These are phyloP conservation scores for Coccomyxa sp. DNA, from an alignment of 139 green algal species.

Conservation along the genomic window DNA sequence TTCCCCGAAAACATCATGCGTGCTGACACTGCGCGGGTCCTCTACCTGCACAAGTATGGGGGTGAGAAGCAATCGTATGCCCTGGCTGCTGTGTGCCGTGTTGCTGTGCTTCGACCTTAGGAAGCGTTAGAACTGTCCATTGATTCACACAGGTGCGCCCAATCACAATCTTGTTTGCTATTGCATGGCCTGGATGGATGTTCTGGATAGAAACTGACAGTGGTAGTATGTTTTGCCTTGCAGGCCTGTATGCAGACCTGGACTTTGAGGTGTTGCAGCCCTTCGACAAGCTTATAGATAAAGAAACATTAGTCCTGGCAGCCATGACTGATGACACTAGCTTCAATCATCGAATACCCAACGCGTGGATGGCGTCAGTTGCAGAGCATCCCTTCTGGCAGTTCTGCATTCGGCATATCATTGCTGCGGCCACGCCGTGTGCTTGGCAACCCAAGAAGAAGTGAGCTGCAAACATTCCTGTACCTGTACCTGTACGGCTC, in stretches of 20 bases:
- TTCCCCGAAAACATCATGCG: constrained; percentile 16
- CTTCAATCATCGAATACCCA: constrained; percentile 25
- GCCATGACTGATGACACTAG: constrained; percentile 9
- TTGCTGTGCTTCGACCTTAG: too few relatives aligned
- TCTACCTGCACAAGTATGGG: constrained; percentile 22
- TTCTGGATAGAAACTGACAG: too few relatives aligned
- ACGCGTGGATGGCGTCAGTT: constrained; percentile 22
- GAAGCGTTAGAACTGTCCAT: too few relatives aligned
- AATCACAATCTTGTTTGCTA: too few relatives aligned
- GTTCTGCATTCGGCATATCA: constrained; percentile 2
- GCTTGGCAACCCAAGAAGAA: background rate
- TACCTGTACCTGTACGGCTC: background rate
- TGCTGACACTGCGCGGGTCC: constrained; percentile 1
- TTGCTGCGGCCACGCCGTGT: background rate
- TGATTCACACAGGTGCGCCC: too few relatives aligned
- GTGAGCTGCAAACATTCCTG: background rate
- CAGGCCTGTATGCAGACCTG: constrained; percentile 25
- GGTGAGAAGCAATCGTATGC: background rate
- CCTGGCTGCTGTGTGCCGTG: background rate
- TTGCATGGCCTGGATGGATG: too few relatives aligned
- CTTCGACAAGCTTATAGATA: constrained; percentile 8
- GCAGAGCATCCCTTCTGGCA: constrained; percentile 17
- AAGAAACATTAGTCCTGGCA: constrained; percentile 6
- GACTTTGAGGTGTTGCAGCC: constrained; percentile 16
- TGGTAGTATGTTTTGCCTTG: background rate